Conservation (phyloP, 2,329 filamentous ascomycete genomes). For the Scedosporium boydii region DNA sequence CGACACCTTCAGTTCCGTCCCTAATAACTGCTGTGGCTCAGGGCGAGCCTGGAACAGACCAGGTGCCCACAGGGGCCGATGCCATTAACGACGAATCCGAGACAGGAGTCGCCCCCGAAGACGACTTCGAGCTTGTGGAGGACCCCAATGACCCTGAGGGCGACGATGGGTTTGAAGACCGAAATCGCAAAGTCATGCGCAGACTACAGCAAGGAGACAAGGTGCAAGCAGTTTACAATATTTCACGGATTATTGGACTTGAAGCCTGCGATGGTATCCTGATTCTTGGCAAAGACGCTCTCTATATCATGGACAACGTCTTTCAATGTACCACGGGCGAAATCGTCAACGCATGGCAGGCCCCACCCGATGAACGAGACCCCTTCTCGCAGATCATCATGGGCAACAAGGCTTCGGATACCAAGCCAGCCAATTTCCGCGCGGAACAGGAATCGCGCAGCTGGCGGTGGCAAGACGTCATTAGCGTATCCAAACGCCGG, state of each 20-base stretch:
- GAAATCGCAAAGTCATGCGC: slow-evolving; percentile 95
- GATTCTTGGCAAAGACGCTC: slow-evolving; percentile 80
- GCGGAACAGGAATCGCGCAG: slow-evolving; percentile 73
- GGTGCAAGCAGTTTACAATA: slow-evolving; percentile 89
- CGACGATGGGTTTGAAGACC: slow-evolving; percentile 77
- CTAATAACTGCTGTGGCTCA: neutral
- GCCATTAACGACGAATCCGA: slow-evolving; percentile 16
- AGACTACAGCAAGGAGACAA: slow-evolving; percentile 83
- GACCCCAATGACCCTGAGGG: slow-evolving; percentile 77
- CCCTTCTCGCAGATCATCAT: slow-evolving; percentile 93
- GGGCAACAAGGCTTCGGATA: slow-evolving; percentile 26
- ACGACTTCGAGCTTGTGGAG: slow-evolving; percentile 93
- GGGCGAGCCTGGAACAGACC: neutral
- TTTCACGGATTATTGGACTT: slow-evolving; percentile 86
- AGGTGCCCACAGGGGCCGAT: neutral
- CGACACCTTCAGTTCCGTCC: slow-evolving; percentile 2
- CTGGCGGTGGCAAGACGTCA: slow-evolving; percentile 91
- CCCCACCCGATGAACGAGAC: slow-evolving; percentile 83
- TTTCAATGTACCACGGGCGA: slow-evolving; percentile 93
- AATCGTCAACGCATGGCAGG: slow-evolving; percentile 94
- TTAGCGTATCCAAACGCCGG: slow-evolving; percentile 90
- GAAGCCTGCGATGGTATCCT: slow-evolving; percentile 91
- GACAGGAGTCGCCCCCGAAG: slow-evolving; percentile 48
- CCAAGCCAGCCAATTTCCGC: slow-evolving; percentile 14
- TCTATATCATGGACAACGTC: slow-evolving; percentile 94